Percentiles rank a stretch among this genome's conserved stretches.
Evolutionary conservation across 768 basidiomycete genomes (phyloP).

Genomic region (Podaxis pistillaris): DNA sequence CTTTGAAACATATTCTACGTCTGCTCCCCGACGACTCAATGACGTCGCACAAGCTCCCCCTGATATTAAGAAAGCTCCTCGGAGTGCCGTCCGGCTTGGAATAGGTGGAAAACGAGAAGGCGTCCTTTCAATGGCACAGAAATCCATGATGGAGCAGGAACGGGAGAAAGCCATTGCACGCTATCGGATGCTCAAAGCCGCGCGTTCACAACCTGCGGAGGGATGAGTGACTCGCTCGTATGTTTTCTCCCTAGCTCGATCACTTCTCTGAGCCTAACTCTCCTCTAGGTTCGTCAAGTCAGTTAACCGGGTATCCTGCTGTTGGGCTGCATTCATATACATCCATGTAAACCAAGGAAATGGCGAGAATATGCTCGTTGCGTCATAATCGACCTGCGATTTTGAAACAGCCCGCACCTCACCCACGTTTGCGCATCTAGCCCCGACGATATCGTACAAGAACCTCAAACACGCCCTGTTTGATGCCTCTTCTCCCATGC

Average conservation of each 20-base stretch:
- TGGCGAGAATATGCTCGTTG: not conserved
- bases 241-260: not conserved
- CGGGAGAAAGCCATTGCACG: constrained; percentile 64
- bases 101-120: constrained; percentile 35
- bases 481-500: no score
- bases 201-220: constrained; percentile 25
- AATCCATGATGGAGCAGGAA: constrained; percentile 73
- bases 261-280: not conserved
- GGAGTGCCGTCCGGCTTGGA: constrained; percentile 28
- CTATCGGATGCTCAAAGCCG: constrained; percentile 69
- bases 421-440: not conserved
- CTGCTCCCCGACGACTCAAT: constrained; percentile 64
- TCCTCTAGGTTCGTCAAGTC: not conserved
- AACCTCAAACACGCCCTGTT: no score
- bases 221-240: not conserved
- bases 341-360: not conserved
- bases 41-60: constrained; percentile 73
- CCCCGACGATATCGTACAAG: not conserved
- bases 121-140: constrained; percentile 73
- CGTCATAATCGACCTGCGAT: not conserved
- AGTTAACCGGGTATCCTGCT: not conserved
- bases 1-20: constrained; percentile 47
- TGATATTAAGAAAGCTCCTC: constrained; percentile 53
- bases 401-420: not conserved
- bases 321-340: not conserved